These are phyloP conservation scores for Stylosanthes scabra DNA, from an alignment of 331 rosid genomes.

Conservation along the genomic window DNA sequence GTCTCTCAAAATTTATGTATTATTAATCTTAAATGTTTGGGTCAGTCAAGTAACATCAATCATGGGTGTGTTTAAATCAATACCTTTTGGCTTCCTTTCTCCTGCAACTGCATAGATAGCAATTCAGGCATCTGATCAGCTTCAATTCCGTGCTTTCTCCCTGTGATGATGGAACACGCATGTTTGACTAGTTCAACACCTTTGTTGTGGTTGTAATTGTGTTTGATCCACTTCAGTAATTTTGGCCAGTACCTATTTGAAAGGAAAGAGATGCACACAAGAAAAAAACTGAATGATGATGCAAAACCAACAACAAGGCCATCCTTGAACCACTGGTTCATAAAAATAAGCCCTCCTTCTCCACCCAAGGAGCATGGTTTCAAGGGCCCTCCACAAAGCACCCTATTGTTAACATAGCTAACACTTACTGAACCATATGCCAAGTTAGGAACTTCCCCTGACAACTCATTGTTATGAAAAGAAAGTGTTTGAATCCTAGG, in stretches of 20 bases:
- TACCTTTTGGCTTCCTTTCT: constrained; percentile 29
- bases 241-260: not conserved
- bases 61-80: too few relatives aligned
- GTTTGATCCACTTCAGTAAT: not conserved
- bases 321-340: not conserved
- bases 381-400: constrained; percentile 39
- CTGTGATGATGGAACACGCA: not conserved
- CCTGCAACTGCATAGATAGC: not conserved
- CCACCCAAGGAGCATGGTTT: not conserved
- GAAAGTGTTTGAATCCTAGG: not conserved
- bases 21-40: too few relatives aligned
- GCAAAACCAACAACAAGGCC: constrained; percentile 41
- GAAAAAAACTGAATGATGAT: not conserved
- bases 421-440: too few relatives aligned
- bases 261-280: not conserved
- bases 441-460: constrained; percentile 40
- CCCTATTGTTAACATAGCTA: constrained; percentile 37
- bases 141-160: not conserved
- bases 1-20: not conserved
- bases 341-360: too few relatives aligned
- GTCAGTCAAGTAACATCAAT: too few relatives aligned
- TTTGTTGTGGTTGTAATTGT: not conserved
- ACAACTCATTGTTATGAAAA: constrained; percentile 29
- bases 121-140: not conserved
- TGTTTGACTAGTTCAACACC: not conserved